A percentile compares a stretch with the other conserved stretches of the same genome.
phyloP scores from a whole-genome alignment of 768 basidiomycete species.

The Termitomyces sp. region DNA sequence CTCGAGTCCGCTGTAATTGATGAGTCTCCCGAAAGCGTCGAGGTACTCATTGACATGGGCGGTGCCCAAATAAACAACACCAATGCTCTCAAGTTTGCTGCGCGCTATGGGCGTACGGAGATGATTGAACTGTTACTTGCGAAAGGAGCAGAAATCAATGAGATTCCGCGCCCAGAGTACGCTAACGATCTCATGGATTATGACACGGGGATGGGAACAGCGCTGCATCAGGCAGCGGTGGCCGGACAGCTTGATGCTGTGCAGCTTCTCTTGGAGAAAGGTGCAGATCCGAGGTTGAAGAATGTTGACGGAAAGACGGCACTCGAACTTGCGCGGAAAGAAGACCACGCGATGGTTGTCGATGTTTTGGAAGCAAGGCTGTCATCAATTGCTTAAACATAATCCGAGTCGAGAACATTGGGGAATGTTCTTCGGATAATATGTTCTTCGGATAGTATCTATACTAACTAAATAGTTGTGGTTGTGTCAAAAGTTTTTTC shows the following conservation, averaged over 20 bases:
- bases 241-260: conserved; percentile 10
- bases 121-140: conserved; percentile 16
- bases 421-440: no score
- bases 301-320: not conserved
- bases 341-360: no score
- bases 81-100: conserved; percentile 14
- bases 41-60: not conserved
- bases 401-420: no score
- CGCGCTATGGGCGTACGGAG: conserved; percentile 5
- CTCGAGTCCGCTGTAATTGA: conserved; percentile 10
- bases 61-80: conserved; percentile 13
- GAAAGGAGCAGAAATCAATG: conserved; percentile 15
- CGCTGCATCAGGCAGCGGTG: conserved; percentile 13
- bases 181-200: not conserved
- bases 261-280: conserved; percentile 4
- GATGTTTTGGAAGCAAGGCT: not conserved
- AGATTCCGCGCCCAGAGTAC: conserved; percentile 7
- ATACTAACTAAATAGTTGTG: no score
- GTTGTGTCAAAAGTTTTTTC: no score
- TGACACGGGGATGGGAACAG: conserved; percentile 14
- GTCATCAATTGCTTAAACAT: no score
- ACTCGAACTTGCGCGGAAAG: no score
- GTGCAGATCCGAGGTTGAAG: conserved; percentile 4
- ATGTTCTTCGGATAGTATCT: no score
- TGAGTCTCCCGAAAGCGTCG: not conserved